phyloP scores from a whole-genome alignment of 176 grass and related monocot species.

The Eleusine indica region DNA sequence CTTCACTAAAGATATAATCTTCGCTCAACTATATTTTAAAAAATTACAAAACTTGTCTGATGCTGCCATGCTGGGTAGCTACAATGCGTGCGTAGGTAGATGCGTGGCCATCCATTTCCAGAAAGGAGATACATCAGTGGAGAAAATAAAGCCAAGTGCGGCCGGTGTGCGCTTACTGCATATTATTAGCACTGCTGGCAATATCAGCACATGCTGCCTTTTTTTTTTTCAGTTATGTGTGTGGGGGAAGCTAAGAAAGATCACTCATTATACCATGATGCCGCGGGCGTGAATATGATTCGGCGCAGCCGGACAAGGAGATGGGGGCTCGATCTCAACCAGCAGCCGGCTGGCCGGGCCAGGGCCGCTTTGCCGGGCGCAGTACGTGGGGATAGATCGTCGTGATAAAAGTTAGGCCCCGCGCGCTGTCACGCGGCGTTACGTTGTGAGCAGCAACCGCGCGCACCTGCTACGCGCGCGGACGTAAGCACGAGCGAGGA shows the following conservation, averaged over 20 bases:
- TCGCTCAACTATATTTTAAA: not conserved
- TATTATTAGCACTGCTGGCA: not conserved
- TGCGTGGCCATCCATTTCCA: not conserved
- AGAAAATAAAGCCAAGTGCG: not conserved
- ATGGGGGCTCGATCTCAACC: slow-evolving; percentile 18
- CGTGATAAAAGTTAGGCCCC: not conserved
- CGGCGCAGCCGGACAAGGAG: slow-evolving; percentile 44
- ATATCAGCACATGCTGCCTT: slow-evolving; percentile 6
- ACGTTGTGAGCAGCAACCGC: not conserved
- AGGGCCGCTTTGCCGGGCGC: not conserved
- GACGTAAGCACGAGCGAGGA: not conserved
- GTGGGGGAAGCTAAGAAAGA: not conserved
- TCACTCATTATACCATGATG: slow-evolving; percentile 57
- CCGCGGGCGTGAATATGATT: slow-evolving; percentile 40
- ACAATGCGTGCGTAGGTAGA: no score
- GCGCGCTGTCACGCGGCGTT: not conserved
- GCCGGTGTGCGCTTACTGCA: not conserved
- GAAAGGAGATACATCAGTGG: no score
- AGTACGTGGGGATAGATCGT: slow-evolving; percentile 3
- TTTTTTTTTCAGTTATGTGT: slow-evolving; percentile 20
- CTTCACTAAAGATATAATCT: no score
- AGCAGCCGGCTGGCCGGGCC: not conserved
- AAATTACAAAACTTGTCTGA: not conserved
- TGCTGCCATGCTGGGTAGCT: not conserved
- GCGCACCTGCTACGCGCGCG: not conserved